Percentiles rank a stretch among this genome's conserved stretches.
Conservation (phyloP, 441 rosid genomes). For the Manihot esculenta region DNA sequence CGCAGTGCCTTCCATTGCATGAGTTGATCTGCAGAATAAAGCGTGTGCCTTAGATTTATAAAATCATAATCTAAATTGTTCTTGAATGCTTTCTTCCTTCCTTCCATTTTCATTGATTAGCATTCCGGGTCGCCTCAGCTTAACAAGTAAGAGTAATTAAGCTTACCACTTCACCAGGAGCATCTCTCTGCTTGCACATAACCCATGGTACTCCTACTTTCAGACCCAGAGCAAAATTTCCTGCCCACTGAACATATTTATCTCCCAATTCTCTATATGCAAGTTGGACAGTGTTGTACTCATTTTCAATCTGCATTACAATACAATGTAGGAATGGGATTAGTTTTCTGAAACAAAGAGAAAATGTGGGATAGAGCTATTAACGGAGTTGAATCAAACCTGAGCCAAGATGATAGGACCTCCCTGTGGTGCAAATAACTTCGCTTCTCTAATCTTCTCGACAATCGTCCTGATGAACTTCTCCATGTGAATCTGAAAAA, state of each 20-base stretch:
- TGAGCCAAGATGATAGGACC: slow-evolving; percentile 88
- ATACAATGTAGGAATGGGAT: slow-evolving; percentile 1
- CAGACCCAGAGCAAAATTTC: slow-evolving; percentile 50
- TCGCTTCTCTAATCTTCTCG: slow-evolving; percentile 56
- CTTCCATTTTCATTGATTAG: neutral
- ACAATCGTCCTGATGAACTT: slow-evolving; percentile 55
- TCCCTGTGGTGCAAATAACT: slow-evolving; percentile 80
- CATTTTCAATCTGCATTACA: slow-evolving; percentile 83
- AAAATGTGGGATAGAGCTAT: neutral
- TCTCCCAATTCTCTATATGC: slow-evolving; percentile 63
- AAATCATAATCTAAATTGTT: neutral
- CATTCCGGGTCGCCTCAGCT: too few relatives aligned
- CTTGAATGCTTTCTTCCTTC: neutral
- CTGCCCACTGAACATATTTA: slow-evolving; percentile 85
- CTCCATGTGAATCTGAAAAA: slow-evolving; percentile 62
- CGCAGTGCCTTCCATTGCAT: slow-evolving; percentile 96
- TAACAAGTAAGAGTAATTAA: neutral
- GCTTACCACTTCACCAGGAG: slow-evolving; percentile 78
- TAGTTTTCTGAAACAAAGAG: neutral
- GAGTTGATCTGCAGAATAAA: slow-evolving; percentile 59
- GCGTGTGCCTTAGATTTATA: neutral
- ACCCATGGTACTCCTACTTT: slow-evolving; percentile 80
- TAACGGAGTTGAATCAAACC: slow-evolving; percentile 35
- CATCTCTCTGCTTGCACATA: slow-evolving; percentile 96
- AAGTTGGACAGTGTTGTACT: slow-evolving; percentile 76